These are phyloP conservation scores for Brassica hybrid DNA, from an alignment of 441 rosid genomes.

Conservation along the genomic window DNA sequence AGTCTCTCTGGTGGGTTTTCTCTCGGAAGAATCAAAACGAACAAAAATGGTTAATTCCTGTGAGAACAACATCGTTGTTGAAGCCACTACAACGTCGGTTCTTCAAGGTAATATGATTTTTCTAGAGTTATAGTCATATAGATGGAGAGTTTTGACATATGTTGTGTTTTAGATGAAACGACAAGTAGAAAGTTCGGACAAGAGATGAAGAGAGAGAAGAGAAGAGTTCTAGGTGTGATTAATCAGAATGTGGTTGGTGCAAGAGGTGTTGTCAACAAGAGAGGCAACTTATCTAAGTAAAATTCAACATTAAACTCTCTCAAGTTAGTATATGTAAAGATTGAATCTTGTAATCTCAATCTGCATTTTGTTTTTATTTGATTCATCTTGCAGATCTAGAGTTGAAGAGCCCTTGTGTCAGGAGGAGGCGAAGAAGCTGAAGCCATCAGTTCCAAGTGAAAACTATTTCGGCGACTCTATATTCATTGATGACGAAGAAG, in stretches of 20 bases:
- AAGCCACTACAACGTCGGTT: conserved; percentile 29
- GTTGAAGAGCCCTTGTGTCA: conserved; percentile 48
- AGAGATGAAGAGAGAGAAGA: conserved; percentile 53
- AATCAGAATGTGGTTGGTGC: conserved; percentile 55
- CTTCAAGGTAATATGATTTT: conserved; percentile 55
- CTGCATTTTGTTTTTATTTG: background rate
- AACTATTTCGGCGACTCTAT: conserved; percentile 59
- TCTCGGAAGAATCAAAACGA: conserved; percentile 12
- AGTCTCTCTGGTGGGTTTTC: conserved; percentile 17
- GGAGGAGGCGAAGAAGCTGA: conserved; percentile 67
- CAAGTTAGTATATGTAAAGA: conserved; percentile 10
- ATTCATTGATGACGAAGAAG: conserved; percentile 57
- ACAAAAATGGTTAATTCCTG: conserved; percentile 51
- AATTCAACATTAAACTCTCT: too few species aligned
- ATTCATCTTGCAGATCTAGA: conserved; percentile 25
- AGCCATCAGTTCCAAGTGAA: conserved; percentile 46
- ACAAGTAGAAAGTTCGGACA: conserved; percentile 59
- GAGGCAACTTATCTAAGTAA: too few species aligned
- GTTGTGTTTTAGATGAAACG: conserved; percentile 42
- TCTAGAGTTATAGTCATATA: conserved; percentile 1
- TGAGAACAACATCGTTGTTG: conserved; percentile 51
- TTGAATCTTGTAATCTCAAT: conserved; percentile 36
- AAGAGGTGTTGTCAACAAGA: too few species aligned
- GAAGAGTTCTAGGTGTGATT: conserved; percentile 73
- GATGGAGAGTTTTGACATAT: too few species aligned